Conservation (phyloP, 2,329 filamentous ascomycete genomes). For the Penicillium hordei region DNA sequence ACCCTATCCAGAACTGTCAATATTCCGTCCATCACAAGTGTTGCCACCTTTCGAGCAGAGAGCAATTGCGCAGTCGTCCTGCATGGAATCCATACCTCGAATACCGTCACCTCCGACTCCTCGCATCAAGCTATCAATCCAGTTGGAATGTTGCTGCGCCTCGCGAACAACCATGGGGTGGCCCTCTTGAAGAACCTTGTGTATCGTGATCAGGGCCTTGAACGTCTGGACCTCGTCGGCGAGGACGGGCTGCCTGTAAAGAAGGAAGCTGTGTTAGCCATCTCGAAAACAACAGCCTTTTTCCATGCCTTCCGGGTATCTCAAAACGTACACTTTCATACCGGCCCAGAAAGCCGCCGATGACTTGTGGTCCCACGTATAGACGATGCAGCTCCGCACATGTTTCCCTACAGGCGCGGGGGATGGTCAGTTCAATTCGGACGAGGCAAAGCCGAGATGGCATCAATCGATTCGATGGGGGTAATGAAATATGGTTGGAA, state of each 20-base stretch:
- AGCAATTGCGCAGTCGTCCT: background rate
- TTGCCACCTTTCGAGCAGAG: background rate
- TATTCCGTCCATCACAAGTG: slow-evolving; percentile 2
- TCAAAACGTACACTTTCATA: slow-evolving; percentile 88
- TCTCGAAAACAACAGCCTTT: background rate
- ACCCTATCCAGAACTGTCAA: slow-evolving; percentile 52
- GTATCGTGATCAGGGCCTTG: slow-evolving; percentile 94
- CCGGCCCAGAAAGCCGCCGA: slow-evolving; percentile 94
- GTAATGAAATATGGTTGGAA: slow-evolving; percentile 6
- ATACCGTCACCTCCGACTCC: slow-evolving; percentile 80
- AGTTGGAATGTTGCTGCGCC: slow-evolving; percentile 81
- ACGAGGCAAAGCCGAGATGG: slow-evolving; percentile 1
- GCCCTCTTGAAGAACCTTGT: slow-evolving; percentile 96
- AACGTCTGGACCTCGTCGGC: slow-evolving; percentile 99
- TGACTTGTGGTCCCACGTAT: slow-evolving; percentile 98
- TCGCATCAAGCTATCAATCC: slow-evolving; percentile 89
- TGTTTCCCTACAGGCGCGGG: slow-evolving; percentile 66
- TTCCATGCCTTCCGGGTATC: background rate
- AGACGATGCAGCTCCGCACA: slow-evolving; percentile 96
- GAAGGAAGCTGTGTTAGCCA: slow-evolving; percentile 12
- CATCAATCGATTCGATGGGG: slow-evolving; percentile 9
- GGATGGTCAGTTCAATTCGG: slow-evolving; percentile 7
- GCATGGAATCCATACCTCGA: slow-evolving; percentile 55
- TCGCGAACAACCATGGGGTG: slow-evolving; percentile 85
- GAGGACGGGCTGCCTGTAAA: slow-evolving; percentile 81